Evolutionary conservation across 176 grass and related monocot species (phyloP).

Genomic region (Musa troglodytarum): DNA sequence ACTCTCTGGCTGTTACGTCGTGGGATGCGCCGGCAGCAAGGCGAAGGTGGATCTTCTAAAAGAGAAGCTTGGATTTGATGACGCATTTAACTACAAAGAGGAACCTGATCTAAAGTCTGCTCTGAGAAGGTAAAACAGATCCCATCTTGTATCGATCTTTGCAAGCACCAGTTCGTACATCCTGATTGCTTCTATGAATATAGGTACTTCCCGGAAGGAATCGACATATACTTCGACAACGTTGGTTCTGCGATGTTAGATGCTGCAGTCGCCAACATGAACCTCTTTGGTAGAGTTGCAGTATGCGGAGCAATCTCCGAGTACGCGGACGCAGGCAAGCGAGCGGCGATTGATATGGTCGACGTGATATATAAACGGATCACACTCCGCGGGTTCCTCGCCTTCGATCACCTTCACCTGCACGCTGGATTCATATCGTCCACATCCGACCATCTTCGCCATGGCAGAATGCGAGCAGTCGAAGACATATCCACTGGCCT

Average conservation of each 20-base stretch:
- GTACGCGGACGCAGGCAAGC: constrained; percentile 26
- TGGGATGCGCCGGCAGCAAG: constrained; percentile 1
- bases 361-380: constrained; percentile 55
- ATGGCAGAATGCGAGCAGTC: constrained; percentile 23
- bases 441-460: constrained; percentile 23
- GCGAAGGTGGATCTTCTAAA: background rate
- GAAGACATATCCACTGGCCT: constrained; percentile 43
- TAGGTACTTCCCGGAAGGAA: constrained; percentile 47
- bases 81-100: constrained; percentile 8
- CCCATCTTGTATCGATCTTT: no score
- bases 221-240: constrained; percentile 43
- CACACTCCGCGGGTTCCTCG: constrained; percentile 42
- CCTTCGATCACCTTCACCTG: constrained; percentile 27
- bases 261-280: constrained; percentile 52
- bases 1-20: background rate
- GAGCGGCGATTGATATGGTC: constrained; percentile 22
- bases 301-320: constrained; percentile 42
- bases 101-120: constrained; percentile 3
- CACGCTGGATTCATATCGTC: constrained; percentile 17
- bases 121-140: background rate
- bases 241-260: constrained; percentile 32
- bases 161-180: no score
- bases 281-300: constrained; percentile 39
- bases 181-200: background rate
- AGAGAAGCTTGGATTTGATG: constrained; percentile 3